phyloP scores from a whole-genome alignment of 2,329 filamentous ascomycete genomes.

The Fusarium citri region DNA sequence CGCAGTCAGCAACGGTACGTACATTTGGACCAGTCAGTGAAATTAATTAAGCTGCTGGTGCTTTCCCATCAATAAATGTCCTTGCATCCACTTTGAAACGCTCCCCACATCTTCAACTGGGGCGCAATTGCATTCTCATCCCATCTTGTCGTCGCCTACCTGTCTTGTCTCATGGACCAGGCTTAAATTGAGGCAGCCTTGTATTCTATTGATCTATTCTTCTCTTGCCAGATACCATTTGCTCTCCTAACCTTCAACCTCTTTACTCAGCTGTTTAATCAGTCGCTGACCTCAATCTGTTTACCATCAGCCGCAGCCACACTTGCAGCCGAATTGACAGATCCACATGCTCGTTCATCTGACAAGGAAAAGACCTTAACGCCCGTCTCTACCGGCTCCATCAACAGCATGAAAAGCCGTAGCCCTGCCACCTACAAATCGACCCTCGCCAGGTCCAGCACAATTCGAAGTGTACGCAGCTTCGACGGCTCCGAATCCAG shows the following conservation, averaged over 20 bases:
- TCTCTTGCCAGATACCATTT: background rate
- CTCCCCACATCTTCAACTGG: conserved; percentile 41
- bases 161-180: conserved; percentile 6
- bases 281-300: conserved; percentile 36
- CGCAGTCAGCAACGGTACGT: conserved; percentile 37
- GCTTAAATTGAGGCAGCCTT: conserved; percentile 31
- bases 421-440: conserved; percentile 50
- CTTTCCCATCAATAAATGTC: conserved; percentile 12
- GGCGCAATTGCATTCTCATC: conserved; percentile 34
- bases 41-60: background rate
- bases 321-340: conserved; percentile 34
- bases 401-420: conserved; percentile 56
- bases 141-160: conserved; percentile 8
- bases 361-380: conserved; percentile 50
- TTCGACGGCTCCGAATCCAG: conserved; percentile 63
- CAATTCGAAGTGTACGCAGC: conserved; percentile 69
- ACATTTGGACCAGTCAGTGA: conserved; percentile 15
- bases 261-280: background rate
- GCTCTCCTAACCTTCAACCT: conserved; percentile 5
- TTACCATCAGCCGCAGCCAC: conserved; percentile 36
- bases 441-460: conserved; percentile 52
- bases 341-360: conserved; percentile 47
- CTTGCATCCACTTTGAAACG: conserved; percentile 40
- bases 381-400: conserved; percentile 54
- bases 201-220: conserved; percentile 5